Percentiles rank a stretch among this genome's conserved stretches.
Conservation (phyloP, 2,329 filamentous ascomycete species). For the Alternaria sp. region DNA sequence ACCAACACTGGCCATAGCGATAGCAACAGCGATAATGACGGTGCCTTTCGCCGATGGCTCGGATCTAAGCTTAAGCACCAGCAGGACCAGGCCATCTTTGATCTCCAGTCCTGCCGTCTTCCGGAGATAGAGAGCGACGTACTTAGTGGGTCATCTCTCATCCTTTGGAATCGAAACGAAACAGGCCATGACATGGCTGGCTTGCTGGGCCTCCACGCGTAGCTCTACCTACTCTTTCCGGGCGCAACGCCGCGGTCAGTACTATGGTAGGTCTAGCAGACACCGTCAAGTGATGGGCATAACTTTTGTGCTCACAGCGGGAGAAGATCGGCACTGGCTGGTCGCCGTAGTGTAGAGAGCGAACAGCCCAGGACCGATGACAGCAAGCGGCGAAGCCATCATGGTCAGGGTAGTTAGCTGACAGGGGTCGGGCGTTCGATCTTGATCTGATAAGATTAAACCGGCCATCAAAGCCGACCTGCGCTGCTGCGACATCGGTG, state of each 20-base stretch:
- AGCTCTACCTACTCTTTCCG: slow-evolving; percentile 22
- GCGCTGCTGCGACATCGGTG: slow-evolving; percentile 25
- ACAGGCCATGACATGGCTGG: slow-evolving; percentile 17
- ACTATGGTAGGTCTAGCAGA: slow-evolving; percentile 11
- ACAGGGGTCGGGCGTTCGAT: slow-evolving; percentile 21
- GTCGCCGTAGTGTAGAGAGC: slow-evolving; percentile 12
- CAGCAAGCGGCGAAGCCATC: slow-evolving; percentile 19
- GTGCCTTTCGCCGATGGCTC: slow-evolving; percentile 42
- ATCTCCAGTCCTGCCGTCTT: slow-evolving; percentile 13
- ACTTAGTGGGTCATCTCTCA: slow-evolving; percentile 4
- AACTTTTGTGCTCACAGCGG: slow-evolving; percentile 14
- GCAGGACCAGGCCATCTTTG: slow-evolving; percentile 3
- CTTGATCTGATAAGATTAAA: slow-evolving; percentile 42
- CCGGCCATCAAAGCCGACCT: not conserved
- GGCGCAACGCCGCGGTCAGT: slow-evolving; percentile 25
- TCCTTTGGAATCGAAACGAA: slow-evolving; percentile 1
- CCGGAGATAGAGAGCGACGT: slow-evolving; percentile 15
- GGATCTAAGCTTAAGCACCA: slow-evolving; percentile 38
- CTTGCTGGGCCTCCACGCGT: slow-evolving; percentile 8
- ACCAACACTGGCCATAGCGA: slow-evolving; percentile 21
- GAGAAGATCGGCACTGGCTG: slow-evolving; percentile 25
- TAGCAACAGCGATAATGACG: slow-evolving; percentile 14
- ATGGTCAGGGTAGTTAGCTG: slow-evolving; percentile 3
- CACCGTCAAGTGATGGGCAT: slow-evolving; percentile 21
- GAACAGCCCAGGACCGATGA: slow-evolving; percentile 20